Percentiles rank a stretch among this genome's conserved stretches.
phyloP scores from a whole-genome alignment of 352 stramenopile genomes.

The Pythium aristosporum region DNA sequence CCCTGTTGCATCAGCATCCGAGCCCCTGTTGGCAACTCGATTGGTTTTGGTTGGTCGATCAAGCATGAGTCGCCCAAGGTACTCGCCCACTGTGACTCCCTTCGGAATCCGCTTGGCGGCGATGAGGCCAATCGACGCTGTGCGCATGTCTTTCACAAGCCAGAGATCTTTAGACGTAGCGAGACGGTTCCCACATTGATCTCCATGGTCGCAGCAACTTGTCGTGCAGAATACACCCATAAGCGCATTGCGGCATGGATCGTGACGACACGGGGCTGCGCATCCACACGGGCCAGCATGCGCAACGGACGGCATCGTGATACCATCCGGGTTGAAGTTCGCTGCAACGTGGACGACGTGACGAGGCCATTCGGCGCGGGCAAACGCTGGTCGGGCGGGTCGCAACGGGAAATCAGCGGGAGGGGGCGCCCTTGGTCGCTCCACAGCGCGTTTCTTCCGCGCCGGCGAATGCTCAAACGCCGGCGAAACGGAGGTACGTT shows the following conservation, averaged over 20 bases:
- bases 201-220: background rate
- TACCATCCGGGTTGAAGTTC: background rate
- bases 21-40: background rate
- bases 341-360: background rate
- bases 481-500: too few species aligned
- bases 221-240: background rate
- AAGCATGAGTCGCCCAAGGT: background rate
- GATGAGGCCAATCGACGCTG: background rate
- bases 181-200: background rate
- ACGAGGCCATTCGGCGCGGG: background rate
- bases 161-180: background rate
- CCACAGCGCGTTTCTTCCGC: background rate
- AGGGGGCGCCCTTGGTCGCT: background rate
- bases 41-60: background rate
- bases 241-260: background rate
- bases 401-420: too few species aligned
- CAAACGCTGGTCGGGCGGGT: too few species aligned
- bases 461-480: too few species aligned
- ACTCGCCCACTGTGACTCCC: background rate
- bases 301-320: background rate
- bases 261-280: background rate
- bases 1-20: too few species aligned
- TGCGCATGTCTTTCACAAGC: background rate
- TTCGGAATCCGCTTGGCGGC: background rate
- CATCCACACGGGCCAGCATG: background rate